These are phyloP conservation scores for Neospora caninum DNA, from an alignment of 169 alveolate genomes.

Conservation along the genomic window DNA sequence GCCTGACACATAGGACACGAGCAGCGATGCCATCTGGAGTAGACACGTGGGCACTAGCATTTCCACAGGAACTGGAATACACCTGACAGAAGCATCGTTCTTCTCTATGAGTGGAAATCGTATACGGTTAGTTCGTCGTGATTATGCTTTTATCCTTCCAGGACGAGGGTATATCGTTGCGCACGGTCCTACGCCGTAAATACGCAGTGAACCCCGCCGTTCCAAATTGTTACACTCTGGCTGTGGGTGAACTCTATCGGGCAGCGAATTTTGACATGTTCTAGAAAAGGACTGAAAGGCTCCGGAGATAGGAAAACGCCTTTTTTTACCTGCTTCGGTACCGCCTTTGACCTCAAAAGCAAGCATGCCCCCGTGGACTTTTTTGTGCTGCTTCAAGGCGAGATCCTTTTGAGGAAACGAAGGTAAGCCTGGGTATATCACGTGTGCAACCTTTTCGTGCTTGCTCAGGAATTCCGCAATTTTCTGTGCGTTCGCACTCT, in stretches of 20 bases:
- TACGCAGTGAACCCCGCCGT: no score
- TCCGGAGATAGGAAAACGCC: neutral
- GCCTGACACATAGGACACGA: constrained; percentile 13
- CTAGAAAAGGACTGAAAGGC: no score
- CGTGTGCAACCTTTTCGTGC: constrained; percentile 67
- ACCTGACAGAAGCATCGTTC: neutral
- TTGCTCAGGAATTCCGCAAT: constrained; percentile 72
- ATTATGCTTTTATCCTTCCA: no score
- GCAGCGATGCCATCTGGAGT: neutral
- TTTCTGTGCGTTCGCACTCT: constrained; percentile 74
- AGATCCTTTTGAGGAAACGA: constrained; percentile 76
- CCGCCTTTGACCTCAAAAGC: constrained; percentile 74
- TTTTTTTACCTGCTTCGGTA: constrained; percentile 47
- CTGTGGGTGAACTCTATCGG: no score
- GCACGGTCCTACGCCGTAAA: no score
- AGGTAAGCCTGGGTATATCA: constrained; percentile 76
- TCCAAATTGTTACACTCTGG: no score
- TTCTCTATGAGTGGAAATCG: neutral
- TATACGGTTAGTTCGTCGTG: no score
- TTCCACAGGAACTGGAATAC: neutral
- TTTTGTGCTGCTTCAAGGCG: constrained; percentile 77
- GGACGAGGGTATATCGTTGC: no score
- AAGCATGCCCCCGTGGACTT: constrained; percentile 78
- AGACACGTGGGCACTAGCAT: neutral
- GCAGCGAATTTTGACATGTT: no score